phyloP scores from a whole-genome alignment of 2,329 filamentous ascomycete species.

The Pyricularia grisea region DNA sequence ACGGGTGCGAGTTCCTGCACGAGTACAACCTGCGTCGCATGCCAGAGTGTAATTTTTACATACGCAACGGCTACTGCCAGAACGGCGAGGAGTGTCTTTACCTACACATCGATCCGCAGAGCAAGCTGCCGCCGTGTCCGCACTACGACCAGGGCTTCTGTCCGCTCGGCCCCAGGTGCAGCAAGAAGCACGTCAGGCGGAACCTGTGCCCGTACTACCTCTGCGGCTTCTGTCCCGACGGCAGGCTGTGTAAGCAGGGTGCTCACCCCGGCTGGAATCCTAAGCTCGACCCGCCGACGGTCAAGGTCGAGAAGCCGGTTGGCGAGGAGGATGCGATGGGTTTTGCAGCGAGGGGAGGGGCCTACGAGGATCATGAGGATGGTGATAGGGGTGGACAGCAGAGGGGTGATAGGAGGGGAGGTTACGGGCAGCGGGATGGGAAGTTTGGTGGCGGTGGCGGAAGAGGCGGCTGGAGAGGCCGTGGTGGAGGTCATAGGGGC shows the following conservation, averaged over 20 bases:
- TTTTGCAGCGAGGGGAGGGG: constrained; percentile 23
- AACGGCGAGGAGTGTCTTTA: constrained; percentile 97
- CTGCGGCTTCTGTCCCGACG: constrained; percentile 90
- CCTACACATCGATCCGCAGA: constrained; percentile 77
- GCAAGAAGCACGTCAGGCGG: constrained; percentile 79
- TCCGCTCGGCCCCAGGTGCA: constrained; percentile 76
- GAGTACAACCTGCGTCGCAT: constrained; percentile 98
- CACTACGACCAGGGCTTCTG: constrained; percentile 96
- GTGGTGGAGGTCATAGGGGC: constrained; percentile 18
- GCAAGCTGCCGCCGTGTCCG: constrained; percentile 70
- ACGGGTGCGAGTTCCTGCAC: constrained; percentile 94
- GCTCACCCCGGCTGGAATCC: constrained; percentile 77
- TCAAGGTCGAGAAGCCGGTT: constrained; percentile 51
- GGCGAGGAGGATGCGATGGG: constrained; percentile 46
- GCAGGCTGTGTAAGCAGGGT: constrained; percentile 61
- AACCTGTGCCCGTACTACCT: constrained; percentile 78
- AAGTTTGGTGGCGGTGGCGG: constrained; percentile 17
- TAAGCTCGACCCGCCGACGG: constrained; percentile 65
- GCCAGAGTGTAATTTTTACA: constrained; percentile 97
- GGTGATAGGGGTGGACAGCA: constrained; percentile 15
- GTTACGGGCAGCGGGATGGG: constrained; percentile 17
- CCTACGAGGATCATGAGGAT: constrained; percentile 18
- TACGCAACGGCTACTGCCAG: constrained; percentile 86
- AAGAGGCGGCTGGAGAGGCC: constrained; percentile 19
- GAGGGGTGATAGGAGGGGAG: constrained; percentile 12